Evolutionary conservation across 225 moss, liverwort and hornwort genomes (phyloP).

Genomic region (Bryum argenteum): DNA sequence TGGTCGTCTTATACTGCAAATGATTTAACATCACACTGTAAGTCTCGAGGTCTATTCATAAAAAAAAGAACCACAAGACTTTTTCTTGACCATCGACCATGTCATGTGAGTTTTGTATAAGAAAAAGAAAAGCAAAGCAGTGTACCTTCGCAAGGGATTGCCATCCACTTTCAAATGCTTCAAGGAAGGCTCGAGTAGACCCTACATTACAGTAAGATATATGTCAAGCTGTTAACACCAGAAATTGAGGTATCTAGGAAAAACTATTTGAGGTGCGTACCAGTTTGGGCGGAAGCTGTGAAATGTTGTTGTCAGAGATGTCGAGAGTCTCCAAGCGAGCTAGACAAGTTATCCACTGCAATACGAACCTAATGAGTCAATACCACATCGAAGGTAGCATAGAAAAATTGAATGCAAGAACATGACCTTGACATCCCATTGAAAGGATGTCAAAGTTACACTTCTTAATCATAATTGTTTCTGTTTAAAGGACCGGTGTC

Average conservation of each 20-base stretch:
- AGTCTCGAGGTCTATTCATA: slow-evolving; percentile 1
- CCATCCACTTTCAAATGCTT: slow-evolving; percentile 90
- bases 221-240: neutral
- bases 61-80: neutral
- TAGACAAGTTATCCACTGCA: slow-evolving; percentile 64
- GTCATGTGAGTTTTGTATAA: neutral
- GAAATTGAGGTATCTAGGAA: slow-evolving; percentile 6
- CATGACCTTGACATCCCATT: neutral
- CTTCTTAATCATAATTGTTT: neutral
- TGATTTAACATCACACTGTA: neutral
- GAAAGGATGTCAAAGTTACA: neutral
- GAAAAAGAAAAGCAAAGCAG: neutral
- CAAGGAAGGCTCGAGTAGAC: slow-evolving; percentile 80
- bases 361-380: slow-evolving; percentile 21
- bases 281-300: slow-evolving; percentile 79
- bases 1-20: slow-evolving; percentile 72
- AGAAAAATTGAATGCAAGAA: slow-evolving; percentile 12
- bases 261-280: slow-evolving; percentile 28
- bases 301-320: slow-evolving; percentile 82
- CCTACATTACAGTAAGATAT: slow-evolving; percentile 41
- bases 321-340: slow-evolving; percentile 81
- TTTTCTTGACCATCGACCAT: neutral
- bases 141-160: slow-evolving; percentile 83
- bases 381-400: neutral
- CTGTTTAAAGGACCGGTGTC: neutral